Conservation (phyloP, 345 rosid species). For the Combretum micranthum region DNA sequence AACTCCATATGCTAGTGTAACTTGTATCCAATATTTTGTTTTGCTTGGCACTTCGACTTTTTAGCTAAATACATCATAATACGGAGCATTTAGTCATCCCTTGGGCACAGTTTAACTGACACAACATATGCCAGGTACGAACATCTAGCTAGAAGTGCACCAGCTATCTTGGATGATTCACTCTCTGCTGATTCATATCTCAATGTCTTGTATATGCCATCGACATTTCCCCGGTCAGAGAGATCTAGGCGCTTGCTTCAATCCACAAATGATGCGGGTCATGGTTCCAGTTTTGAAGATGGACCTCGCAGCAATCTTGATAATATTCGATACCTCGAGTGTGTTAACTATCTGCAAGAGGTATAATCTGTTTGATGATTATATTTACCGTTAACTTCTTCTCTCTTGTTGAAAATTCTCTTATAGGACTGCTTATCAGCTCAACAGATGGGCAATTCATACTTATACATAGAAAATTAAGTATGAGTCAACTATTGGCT, state of each 20-base stretch:
- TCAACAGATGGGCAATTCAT: too few relatives aligned
- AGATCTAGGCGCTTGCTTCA: conserved; percentile 63
- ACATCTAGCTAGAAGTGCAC: conserved; percentile 95
- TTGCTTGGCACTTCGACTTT: too few relatives aligned
- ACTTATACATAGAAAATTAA: too few relatives aligned
- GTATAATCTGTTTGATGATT: conserved; percentile 30
- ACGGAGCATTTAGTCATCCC: background rate
- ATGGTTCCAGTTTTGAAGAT: conserved; percentile 52
- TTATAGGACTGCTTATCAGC: too few relatives aligned
- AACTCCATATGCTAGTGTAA: too few relatives aligned
- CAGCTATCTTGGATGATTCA: conserved; percentile 94
- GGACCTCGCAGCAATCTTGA: conserved; percentile 92
- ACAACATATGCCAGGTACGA: conserved; percentile 59
- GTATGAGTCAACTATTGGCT: too few relatives aligned
- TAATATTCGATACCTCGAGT: conserved; percentile 61
- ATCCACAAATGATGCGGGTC: conserved; percentile 41
- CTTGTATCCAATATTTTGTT: too few relatives aligned
- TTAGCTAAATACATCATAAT: too few relatives aligned
- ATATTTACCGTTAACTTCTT: background rate
- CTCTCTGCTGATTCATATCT: conserved; percentile 97
- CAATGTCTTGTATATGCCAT: conserved; percentile 88
- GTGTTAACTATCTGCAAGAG: conserved; percentile 79
- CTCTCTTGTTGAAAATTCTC: background rate
- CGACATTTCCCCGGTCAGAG: conserved; percentile 95
- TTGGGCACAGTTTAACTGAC: conserved; percentile 11